phyloP scores from a whole-genome alignment of 73 alveolate species.

The Paramecium caudatum region DNA sequence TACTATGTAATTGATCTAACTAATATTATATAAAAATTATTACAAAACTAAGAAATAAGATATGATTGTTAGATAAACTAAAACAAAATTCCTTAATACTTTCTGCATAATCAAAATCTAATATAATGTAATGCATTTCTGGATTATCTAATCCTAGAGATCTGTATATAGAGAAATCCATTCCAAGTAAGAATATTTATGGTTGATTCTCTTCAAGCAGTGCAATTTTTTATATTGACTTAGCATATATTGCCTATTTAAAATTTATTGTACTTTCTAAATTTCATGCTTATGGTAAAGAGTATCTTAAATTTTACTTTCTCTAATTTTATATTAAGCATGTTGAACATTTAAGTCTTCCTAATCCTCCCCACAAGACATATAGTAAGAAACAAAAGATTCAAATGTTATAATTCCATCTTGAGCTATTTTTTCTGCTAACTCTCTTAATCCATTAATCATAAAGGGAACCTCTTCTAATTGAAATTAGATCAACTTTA shows the following conservation, averaged over 20 bases:
- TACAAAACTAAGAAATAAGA: constrained; percentile 46
- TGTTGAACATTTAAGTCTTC: not conserved
- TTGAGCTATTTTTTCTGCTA: constrained; percentile 25
- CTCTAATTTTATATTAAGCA: constrained; percentile 7
- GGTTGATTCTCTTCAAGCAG: constrained; percentile 46
- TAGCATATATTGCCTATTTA: constrained; percentile 22
- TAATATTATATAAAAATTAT: not conserved
- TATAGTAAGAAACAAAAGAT: constrained; percentile 35
- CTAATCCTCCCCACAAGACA: constrained; percentile 12
- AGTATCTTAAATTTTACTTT: constrained; percentile 14
- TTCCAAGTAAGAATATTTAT: not conserved
- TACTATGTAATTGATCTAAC: constrained; percentile 41
- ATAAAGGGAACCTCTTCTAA: constrained; percentile 47
- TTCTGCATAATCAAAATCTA: constrained; percentile 66
- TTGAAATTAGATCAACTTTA: constrained; percentile 43
- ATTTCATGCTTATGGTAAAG: constrained; percentile 56
- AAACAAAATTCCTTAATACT: constrained; percentile 41
- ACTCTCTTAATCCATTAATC: constrained; percentile 68
- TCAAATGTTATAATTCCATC: constrained; percentile 44
- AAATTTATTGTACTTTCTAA: constrained; percentile 24
- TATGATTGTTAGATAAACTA: not conserved
- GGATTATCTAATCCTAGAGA: constrained; percentile 8
- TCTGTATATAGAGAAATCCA: not conserved
- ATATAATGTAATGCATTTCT: constrained; percentile 45
- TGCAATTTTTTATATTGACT: constrained; percentile 52